Percentiles rank a stretch among this genome's conserved stretches.
Evolutionary conservation across 805 yeast species (phyloP).

Genomic region (Ogataea pignaliae): DNA sequence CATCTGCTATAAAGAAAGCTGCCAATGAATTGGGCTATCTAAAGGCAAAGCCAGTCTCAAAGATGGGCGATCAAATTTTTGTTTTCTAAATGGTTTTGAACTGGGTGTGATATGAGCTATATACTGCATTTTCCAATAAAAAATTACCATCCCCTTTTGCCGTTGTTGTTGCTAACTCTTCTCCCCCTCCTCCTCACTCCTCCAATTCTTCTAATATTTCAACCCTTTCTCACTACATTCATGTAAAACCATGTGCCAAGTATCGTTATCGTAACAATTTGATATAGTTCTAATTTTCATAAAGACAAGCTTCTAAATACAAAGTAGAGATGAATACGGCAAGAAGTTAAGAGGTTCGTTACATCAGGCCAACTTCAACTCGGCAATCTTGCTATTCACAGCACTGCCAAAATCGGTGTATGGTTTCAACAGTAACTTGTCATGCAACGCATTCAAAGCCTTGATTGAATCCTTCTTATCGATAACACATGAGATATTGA

Average conservation of each 20-base stretch:
- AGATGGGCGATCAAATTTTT: conserved; percentile 86
- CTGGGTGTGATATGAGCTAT: too few species aligned
- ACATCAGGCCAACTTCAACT: conserved; percentile 31
- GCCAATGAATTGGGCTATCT: conserved; percentile 69
- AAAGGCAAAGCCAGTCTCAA: conserved; percentile 85
- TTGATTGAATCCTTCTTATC: conserved; percentile 76
- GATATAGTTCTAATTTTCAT: too few species aligned
- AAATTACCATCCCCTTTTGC: too few species aligned
- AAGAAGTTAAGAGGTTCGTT: too few species aligned
- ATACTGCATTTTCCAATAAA: too few species aligned
- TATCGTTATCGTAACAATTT: too few species aligned
- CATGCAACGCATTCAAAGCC: conserved; percentile 84
- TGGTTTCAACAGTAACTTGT: conserved; percentile 55
- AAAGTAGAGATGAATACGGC: background rate
- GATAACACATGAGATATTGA: conserved; percentile 93
- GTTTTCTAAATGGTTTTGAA: conserved; percentile 49
- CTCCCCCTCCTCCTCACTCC: too few species aligned
- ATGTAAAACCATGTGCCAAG: too few species aligned
- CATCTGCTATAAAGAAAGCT: conserved; percentile 75
- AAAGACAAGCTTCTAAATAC: too few species aligned
- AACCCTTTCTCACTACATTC: too few species aligned
- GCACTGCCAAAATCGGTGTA: conserved; percentile 30
- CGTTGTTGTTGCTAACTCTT: too few species aligned
- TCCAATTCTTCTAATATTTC: too few species aligned
- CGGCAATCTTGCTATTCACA: conserved; percentile 42